Evolutionary conservation across 2,329 filamentous ascomycete genomes (phyloP), one percentile per base, ranked within the genome.

Genomic region (Boeremia exigua): DNA sequence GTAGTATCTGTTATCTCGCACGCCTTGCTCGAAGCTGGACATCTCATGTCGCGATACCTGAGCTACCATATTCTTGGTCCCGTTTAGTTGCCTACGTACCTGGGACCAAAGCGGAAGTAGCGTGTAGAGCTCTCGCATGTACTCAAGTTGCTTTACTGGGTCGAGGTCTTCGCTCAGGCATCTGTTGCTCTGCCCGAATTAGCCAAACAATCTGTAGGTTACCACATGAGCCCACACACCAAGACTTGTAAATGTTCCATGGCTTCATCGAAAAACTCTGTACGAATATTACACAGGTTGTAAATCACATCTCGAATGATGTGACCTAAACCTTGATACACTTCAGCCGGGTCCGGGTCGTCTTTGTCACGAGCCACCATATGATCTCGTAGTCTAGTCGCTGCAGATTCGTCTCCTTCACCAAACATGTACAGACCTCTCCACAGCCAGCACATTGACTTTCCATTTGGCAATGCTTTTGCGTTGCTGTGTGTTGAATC

Each of bases 41-140:
- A 62, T 50, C 1, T 53, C 47, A 12, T 62, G 48, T 12, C 46
- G 19, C 12, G 44, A 25, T 6, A 62, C 28, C 11, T 62, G 59
- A 32, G 38, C 59, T 6, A 50, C 17, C 6, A 62, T 11, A 14
- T 59, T 44, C 33, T 55, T 54, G 14, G 48, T 52, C 11, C 45
- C 50, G 4, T 48, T 36, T 23, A 63, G 27, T 8, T 55, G 47
- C 10, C 60, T 49, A 23, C 60, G 53, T 2, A 54, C 55, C 29
- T 50, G 38, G 2, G 39, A 43, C 60, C 58, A 63, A 2, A 63
- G 30, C 5, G 58, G 55, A 2, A 49, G 37, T 10, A 63, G 42
- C n/a, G 51, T 37, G 27, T 59, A 51, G 1, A 63, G 50, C 25
- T 60, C 44, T 32, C 44, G 49, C 30, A 48, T 59, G 14, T 58